phyloP scores from a whole-genome alignment of 352 stramenopile genomes.

The Lagenidium sp. region DNA sequence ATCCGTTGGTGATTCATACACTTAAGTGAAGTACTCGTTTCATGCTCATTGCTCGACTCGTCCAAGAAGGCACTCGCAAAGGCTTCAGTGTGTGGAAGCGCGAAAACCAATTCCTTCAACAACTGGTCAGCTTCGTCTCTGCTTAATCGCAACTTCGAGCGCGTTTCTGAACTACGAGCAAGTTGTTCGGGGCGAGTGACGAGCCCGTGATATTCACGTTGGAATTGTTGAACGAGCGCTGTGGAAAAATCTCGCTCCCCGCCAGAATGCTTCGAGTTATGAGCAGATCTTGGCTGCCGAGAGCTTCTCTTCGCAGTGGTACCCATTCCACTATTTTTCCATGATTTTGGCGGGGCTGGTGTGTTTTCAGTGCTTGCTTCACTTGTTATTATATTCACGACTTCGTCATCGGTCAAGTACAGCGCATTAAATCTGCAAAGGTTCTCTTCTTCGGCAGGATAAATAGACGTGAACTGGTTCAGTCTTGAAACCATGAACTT shows the following conservation, averaged over 20 bases:
- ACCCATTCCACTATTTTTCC: too few species aligned
- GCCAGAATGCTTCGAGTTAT: too few species aligned
- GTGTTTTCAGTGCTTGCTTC: constrained; percentile 18
- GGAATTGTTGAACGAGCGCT: too few species aligned
- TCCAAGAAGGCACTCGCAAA: too few species aligned
- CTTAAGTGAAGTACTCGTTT: too few species aligned
- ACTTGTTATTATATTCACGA: constrained; percentile 30
- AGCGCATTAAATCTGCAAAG: constrained; percentile 33
- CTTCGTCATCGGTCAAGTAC: constrained; percentile 52
- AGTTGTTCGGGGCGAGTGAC: constrained; percentile 13
- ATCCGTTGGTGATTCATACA: constrained; percentile 20
- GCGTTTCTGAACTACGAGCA: constrained; percentile 21
- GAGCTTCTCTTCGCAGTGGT: too few species aligned
- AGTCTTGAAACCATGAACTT: constrained; percentile 42
- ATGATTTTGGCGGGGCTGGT: too few species aligned
- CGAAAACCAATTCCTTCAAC: constrained; percentile 34
- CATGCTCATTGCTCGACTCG: too few species aligned
- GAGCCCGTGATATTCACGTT: too few species aligned
- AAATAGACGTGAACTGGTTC: constrained; percentile 44
- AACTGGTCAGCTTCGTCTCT: constrained; percentile 37
- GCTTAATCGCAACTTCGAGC: constrained; percentile 21
- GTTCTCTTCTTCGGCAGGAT: constrained; percentile 18
- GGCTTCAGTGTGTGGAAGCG: constrained; percentile 18
- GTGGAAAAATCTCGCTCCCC: too few species aligned
- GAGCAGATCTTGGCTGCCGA: too few species aligned